Evolutionary conservation across 2,329 filamentous ascomycete genomes (phyloP).

Genomic region (Neophaeococcomyces mojaviensis): DNA sequence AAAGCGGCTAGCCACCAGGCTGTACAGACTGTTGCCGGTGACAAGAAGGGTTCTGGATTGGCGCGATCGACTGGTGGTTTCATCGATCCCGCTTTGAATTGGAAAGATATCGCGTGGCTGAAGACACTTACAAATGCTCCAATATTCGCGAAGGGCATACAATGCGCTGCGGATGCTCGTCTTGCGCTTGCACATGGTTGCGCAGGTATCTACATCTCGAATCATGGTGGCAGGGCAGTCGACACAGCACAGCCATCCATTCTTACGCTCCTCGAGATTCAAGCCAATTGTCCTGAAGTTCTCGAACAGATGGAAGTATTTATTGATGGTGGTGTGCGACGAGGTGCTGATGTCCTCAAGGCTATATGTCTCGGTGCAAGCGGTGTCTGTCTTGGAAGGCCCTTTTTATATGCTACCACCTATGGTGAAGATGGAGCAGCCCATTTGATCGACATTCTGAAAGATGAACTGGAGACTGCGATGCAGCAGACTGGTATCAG

Average conservation of each 20-base stretch:
- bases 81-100: constrained; percentile 46
- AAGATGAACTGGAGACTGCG: constrained; percentile 57
- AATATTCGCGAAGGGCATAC: constrained; percentile 52
- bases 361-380: constrained; percentile 47
- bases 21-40: constrained; percentile 29
- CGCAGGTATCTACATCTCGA: constrained; percentile 50
- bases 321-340: constrained; percentile 47
- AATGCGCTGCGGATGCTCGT: constrained; percentile 49
- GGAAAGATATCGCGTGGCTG: constrained; percentile 50
- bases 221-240: constrained; percentile 51
- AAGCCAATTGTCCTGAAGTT: constrained; percentile 39
- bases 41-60: constrained; percentile 48
- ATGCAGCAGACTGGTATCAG: constrained; percentile 61
- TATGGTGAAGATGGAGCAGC: constrained; percentile 49
- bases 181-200: constrained; percentile 43
- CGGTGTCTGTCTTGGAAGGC: constrained; percentile 48
- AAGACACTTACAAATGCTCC: constrained; percentile 41
- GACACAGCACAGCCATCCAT: constrained; percentile 43
- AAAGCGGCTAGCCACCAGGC: constrained; percentile 7
- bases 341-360: constrained; percentile 50
- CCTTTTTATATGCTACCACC: constrained; percentile 45
- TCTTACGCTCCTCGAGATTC: constrained; percentile 55
- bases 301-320: constrained; percentile 40
- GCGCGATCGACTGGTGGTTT: constrained; percentile 30
- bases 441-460: constrained; percentile 38